Evolutionary conservation across 345 rosid species (phyloP), one percentile per base, ranked within the genome.

Genomic region (Citrus medica): DNA sequence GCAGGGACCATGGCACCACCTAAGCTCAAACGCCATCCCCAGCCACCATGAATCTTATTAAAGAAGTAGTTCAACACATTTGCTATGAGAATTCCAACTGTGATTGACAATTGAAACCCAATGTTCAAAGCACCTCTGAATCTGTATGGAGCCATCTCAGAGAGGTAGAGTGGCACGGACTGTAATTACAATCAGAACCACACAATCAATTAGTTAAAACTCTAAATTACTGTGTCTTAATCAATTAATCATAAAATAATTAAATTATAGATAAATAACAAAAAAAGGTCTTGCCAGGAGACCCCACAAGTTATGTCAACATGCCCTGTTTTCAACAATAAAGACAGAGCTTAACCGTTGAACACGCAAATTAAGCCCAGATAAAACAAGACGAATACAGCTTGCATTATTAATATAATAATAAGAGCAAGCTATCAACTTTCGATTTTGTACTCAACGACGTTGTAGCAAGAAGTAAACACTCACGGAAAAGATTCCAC

Each of bases 1-100:
- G 98, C 98, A 0, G 99, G 99, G 21, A 96, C 99, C 87, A 96
- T 86, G 14, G 98, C 99, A 2, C 99, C 98, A 0, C 99, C 99
- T 22, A 96, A 83, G 55, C 99, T 94, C 83, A 96, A 73, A 56
- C 99, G 71, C 99, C 99, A 96, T 37, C 99, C 98, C 97, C 94
- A 92, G 0, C 96, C 94, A 27, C 94, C 92, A 42, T 90, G 72
- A 73, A 96, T 92, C 78, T 94, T 92, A 17, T 87, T 85, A n/a
- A 96, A 96, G 90, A 91, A 94, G 70, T 90, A 96, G 76, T 94
- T 96, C 74, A 92, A 71, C 9, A 94, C 89, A 69, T 90, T 92
- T 79, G 99, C 98, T 6, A 93, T 77, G 0, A 96, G 89, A 69
- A 94, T 96, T 1, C 98, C 99, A 38, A 94, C 35, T 14, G 99